These are phyloP conservation scores for Lasiosphaeris hirsuta DNA, from an alignment of 495 filamentous ascomycete species.

Conservation along the genomic window DNA sequence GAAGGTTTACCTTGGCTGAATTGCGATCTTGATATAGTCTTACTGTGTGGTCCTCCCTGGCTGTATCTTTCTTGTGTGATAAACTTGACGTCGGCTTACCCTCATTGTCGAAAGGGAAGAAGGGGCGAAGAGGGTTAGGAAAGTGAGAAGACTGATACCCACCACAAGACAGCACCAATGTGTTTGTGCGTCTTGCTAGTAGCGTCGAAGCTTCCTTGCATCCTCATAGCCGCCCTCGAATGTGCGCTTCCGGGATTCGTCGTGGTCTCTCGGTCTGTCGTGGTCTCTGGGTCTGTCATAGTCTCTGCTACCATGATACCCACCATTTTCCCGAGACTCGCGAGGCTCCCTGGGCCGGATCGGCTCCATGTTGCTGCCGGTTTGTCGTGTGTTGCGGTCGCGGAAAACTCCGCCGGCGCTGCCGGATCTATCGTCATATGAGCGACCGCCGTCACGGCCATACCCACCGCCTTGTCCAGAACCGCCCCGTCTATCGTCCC, in stretches of 20 bases:
- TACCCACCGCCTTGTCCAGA: conserved; percentile 51
- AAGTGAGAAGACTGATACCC: conserved; percentile 40
- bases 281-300: conserved; percentile 35
- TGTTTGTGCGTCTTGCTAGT: conserved; percentile 46
- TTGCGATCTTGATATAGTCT: neutral
- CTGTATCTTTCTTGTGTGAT: neutral
- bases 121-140: conserved; percentile 28
- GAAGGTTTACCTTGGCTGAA: neutral
- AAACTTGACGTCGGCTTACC: conserved; percentile 53
- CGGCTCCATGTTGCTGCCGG: conserved; percentile 68
- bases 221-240: conserved; percentile 74
- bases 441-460: conserved; percentile 55
- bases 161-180: conserved; percentile 34
- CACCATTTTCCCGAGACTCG: conserved; percentile 34
- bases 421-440: conserved; percentile 59
- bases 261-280: conserved; percentile 35
- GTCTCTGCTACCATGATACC: conserved; percentile 47
- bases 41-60: neutral
- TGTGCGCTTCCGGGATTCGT: conserved; percentile 60
- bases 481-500: conserved; percentile 24
- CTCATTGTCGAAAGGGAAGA: conserved; percentile 54
- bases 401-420: conserved; percentile 52
- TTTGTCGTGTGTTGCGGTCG: conserved; percentile 51
- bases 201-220: conserved; percentile 73
- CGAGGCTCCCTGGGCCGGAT: conserved; percentile 53